Base-by-base conservation (phyloP, 2,329 filamentous ascomycete species). In the Cladosporium sp. region DNA sequence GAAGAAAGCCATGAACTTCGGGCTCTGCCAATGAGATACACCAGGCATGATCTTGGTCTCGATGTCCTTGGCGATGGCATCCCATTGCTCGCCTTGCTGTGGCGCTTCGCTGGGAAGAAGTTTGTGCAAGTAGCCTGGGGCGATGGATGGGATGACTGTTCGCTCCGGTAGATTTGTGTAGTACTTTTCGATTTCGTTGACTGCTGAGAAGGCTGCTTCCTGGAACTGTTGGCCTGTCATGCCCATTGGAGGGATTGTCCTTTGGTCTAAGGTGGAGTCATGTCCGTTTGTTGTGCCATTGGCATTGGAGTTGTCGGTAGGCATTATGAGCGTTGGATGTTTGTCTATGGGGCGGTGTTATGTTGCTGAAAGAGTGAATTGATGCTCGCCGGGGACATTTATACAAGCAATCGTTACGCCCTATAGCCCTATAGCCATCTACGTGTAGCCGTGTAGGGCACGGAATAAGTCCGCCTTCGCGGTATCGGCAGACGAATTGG, bases 1-100 rank as follows among this genome's bases (percentile, higher is more conserved):
- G 80, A 95, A 98, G 83, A 96, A 98, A 53, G 94, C 94, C 87
- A 97, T 92, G 84, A 97, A 98, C 75, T 94, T 93, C 18, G 92
- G 94, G 2, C 89, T 92, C 76, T 96, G 90, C 93, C 94, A 98
- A 80, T 97, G 94, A 0, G 94, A 97, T 64, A 98, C 83, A 6
- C 94, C 94, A 0, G 94, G 94, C 76, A 97, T 87, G 75, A 98
- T 97, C 76, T 95, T 91, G 53, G 85, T 81, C 72, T 93, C 89
- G 61, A 98, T 88, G 76, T 98, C 94, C 65, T 87, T 84, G 72
- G 92, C 91, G 74, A 98, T 97, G 62, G 86, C 83, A 26, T 83
- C 80, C 91, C 93, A 97, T 74, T 85, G 81, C 82, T 90, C 92
- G 72, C 85, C 90, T 66, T 86, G 82, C 70, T 84, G 82, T 58